Conservation (phyloP, 208 protist species). For the Angomonas ambiguus region DNA sequence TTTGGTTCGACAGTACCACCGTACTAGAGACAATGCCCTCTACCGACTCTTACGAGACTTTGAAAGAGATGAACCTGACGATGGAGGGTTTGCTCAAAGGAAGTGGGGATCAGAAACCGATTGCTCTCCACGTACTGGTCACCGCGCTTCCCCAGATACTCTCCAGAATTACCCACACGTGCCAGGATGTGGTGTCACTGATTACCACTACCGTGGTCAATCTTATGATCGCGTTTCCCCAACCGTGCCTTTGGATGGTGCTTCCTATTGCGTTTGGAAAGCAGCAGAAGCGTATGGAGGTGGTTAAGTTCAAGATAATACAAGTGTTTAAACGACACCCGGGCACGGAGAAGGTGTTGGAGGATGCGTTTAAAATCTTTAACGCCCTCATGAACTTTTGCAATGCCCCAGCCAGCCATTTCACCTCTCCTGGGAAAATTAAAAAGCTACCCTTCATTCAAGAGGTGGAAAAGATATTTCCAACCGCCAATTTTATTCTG, state of each 20-base stretch:
- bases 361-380: conserved; percentile 54
- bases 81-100: conserved; percentile 22
- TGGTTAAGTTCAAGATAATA: conserved; percentile 47
- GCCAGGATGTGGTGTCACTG: conserved; percentile 39
- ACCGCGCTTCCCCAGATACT: conserved; percentile 85
- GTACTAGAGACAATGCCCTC: conserved; percentile 18
- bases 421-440: conserved; percentile 35
- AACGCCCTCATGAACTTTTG: conserved; percentile 73
- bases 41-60: conserved; percentile 7
- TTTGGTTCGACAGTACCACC: conserved; percentile 89
- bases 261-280: conserved; percentile 72
- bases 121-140: conserved; percentile 55
- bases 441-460: conserved; percentile 55
- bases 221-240: conserved; percentile 70
- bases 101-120: conserved; percentile 19
- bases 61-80: conserved; percentile 24
- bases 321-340: conserved; percentile 30
- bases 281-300: conserved; percentile 27
- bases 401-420: conserved; percentile 38
- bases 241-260: conserved; percentile 88
- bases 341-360: conserved; percentile 30
- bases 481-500: conserved; percentile 44
- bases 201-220: conserved; percentile 56
- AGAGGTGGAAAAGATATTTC: conserved; percentile 43
- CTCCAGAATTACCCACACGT: conserved; percentile 82